Evolutionary conservation across 2,329 filamentous ascomycete genomes (phyloP), one percentile per base, ranked within the genome.

Genomic region (Dactylonectria estremocensis): DNA sequence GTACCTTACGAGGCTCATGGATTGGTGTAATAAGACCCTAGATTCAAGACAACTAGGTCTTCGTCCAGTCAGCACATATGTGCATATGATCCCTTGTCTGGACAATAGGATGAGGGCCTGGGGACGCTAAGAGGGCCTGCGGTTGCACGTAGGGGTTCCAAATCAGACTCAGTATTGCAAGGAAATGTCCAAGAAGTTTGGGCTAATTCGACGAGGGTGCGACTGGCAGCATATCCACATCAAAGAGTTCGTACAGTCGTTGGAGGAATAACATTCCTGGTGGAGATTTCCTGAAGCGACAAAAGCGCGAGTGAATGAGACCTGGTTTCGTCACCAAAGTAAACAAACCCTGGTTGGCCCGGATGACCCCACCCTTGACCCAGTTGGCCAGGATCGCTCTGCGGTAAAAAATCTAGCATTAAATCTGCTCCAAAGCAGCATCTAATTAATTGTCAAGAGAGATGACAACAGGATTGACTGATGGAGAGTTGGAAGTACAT

Each of bases 281-380:
- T 35, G 14, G 35, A 35, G 24, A 43, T 64, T 54, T 54, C 52
- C 18, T 24, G 43, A n/a, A 9, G 6, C 35, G 28, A 43, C 31
- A 28, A 5, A 5, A 46, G 48, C 48, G 24, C 50, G 52, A 40
- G 58, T 24, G 14, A 58, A 46, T 22, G 24, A 22, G 28, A 37
- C 11, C 24, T 5, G 43, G 57, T 55, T 37, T 55, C n/a, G 54
- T 52, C 55, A 43, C 49, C 35, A 20, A 62, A 53, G 64, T 62
- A 64, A 64, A 64, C 65, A 64, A 63, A 65, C 20, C 11, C 46
- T 37, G 45, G 64, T 66, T 62, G 64, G 40, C 64, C 46, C 46
- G 46, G 65, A 45, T 57, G 48, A 64, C 35, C 43, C 33, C 10
- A 16, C 52, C 24, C 7, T 9, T 6, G n/a, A 22, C 62, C 56